phyloP scores from a whole-genome alignment of 805 yeast species.

The Lipomyces oligophaga region DNA sequence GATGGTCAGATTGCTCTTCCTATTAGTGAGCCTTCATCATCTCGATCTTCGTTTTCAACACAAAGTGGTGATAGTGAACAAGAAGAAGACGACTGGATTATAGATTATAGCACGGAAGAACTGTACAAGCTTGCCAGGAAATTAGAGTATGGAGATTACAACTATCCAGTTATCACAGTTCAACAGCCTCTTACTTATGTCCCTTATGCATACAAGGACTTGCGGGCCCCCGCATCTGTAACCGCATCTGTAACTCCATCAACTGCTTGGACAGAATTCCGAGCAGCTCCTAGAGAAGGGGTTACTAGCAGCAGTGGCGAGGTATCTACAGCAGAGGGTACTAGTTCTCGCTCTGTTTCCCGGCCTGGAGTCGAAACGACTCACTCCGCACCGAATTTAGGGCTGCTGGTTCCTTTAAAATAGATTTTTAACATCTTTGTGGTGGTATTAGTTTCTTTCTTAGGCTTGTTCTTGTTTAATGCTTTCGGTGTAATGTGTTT shows the following conservation, averaged over 20 bases:
- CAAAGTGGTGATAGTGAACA: not conserved
- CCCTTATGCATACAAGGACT: constrained; percentile 14
- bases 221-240: not conserved
- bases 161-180: constrained; percentile 42
- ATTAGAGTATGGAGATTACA: constrained; percentile 41
- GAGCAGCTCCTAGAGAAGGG: no score
- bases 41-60: not conserved
- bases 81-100: constrained; percentile 9
- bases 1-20: constrained; percentile 9
- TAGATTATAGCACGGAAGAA: constrained; percentile 36
- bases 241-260: not conserved
- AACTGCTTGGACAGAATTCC: no score
- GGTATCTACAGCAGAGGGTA: no score
- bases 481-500: no score
- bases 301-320: no score
- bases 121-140: constrained; percentile 37
- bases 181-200: constrained; percentile 27
- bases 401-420: no score
- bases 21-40: not conserved
- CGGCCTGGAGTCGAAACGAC: no score
- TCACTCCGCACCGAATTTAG: no score
- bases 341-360: no score
- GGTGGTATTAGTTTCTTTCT: no score
- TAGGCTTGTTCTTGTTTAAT: no score
- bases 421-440: no score